Conservation (phyloP, 2,329 filamentous ascomycete species). For the Colletotrichum cordylinicola region DNA sequence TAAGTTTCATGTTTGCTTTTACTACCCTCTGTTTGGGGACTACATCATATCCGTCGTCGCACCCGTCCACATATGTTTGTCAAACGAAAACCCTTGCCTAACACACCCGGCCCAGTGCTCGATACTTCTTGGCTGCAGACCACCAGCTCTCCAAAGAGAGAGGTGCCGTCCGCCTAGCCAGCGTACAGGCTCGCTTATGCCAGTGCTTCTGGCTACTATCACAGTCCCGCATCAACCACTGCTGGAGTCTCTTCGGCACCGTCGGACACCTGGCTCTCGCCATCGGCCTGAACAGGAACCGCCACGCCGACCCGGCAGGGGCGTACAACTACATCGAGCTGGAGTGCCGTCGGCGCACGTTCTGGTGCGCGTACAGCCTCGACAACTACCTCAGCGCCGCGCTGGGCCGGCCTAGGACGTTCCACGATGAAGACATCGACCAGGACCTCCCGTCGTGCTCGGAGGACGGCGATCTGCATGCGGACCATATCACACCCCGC, state of each 20-base stretch:
- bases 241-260: slow-evolving; percentile 52
- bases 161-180: slow-evolving; percentile 41
- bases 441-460: slow-evolving; percentile 61
- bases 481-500: slow-evolving; percentile 15
- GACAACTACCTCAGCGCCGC: slow-evolving; percentile 70
- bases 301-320: slow-evolving; percentile 23
- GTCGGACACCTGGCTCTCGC: slow-evolving; percentile 41
- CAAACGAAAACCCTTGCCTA: neutral
- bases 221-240: slow-evolving; percentile 51
- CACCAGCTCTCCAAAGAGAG: slow-evolving; percentile 43
- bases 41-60: neutral
- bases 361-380: slow-evolving; percentile 70
- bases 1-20: neutral
- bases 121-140: slow-evolving; percentile 39
- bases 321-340: slow-evolving; percentile 38
- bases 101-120: slow-evolving; percentile 26
- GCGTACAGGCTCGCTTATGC: slow-evolving; percentile 44
- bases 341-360: slow-evolving; percentile 50
- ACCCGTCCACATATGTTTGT: neutral
- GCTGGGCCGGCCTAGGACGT: slow-evolving; percentile 64
- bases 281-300: slow-evolving; percentile 45
- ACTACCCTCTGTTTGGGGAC: neutral
- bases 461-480: slow-evolving; percentile 47
- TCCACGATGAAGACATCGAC: slow-evolving; percentile 71
- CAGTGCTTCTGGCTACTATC: slow-evolving; percentile 51